Evolutionary conservation across 2,329 filamentous ascomycete genomes (phyloP), one percentile per base, ranked within the genome.

Genomic region (Penicillium sp.): DNA sequence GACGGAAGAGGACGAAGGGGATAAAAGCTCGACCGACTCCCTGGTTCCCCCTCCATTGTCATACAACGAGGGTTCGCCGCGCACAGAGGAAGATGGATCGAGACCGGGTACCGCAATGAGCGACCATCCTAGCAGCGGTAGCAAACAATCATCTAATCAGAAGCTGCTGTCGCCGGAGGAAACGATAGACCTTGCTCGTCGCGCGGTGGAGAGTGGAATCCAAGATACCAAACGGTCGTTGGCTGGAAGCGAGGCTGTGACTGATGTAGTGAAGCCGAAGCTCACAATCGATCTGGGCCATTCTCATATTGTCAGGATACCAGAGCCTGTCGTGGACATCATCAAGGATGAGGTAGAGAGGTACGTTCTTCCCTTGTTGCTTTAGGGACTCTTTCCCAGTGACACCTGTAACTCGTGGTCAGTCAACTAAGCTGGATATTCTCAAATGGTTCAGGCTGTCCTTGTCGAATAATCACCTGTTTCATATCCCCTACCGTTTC

Each of bases 271-370:
- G 55, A 78, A 78, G 63, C 78, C 78, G 10, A 81, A 81, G 58
- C 67, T 83, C 60, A 82, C 80, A 1, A 78, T 83, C 58, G 79
- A 83, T 61, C 69, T 83, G 66, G 81, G 80, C 16, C 78, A 82
- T 67, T 79, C 78, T 14, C 77, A 77, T 56, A 81, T 83, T 60
- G 74, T 71, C 36, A 74, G 76, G 56, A 78, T 83, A 57, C 81
- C 81, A 1, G 78, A 79, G 55, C 75, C 79, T 37, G 79, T 83
- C 31, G 77, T 82, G 13, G 79, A 82, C 66, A 76, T 82, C 47
- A 80, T 83, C 58, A 82, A 81, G 66, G 75, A 81, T 66, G 81
- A 83, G 63, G 81, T 83, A 47, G 81, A 82, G 70, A 75, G 79
- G 80, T 82, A 67, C 60, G 73, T 66, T 37, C 6, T 7, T 18